Evolutionary conservation across 2,329 filamentous ascomycete species (phyloP).

Genomic region (Fusarium incarnatum): DNA sequence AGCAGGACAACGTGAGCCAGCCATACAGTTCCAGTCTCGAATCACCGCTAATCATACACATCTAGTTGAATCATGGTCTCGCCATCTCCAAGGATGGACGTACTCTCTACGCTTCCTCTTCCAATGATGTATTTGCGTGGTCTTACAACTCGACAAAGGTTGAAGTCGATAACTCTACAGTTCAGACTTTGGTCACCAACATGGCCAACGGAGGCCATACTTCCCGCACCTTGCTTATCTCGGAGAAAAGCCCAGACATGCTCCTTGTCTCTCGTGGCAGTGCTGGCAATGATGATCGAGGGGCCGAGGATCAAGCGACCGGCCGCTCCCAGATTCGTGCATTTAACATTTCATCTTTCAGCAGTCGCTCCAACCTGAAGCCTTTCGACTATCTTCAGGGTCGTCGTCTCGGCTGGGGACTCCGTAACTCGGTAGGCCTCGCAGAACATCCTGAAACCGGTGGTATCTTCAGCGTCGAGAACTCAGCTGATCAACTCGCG

Average conservation of each 20-base stretch:
- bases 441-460: conserved; percentile 69
- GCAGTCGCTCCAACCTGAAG: conserved; percentile 28
- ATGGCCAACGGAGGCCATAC: conserved; percentile 73
- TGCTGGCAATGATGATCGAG: conserved; percentile 69
- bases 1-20: conserved; percentile 51
- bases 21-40: neutral
- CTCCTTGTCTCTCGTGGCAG: conserved; percentile 76
- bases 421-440: conserved; percentile 78
- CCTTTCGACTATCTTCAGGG: conserved; percentile 63
- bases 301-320: conserved; percentile 61
- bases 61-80: conserved; percentile 67
- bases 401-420: conserved; percentile 71
- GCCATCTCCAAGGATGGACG: conserved; percentile 64
- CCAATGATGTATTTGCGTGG: conserved; percentile 72
- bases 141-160: conserved; percentile 68
- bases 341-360: conserved; percentile 56
- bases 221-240: conserved; percentile 74
- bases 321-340: conserved; percentile 77
- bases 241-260: conserved; percentile 63
- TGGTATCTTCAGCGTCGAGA: conserved; percentile 73
- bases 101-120: conserved; percentile 68
- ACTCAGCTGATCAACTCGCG: conserved; percentile 73
- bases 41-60: conserved; percentile 2
- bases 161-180: conserved; percentile 56
- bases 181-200: conserved; percentile 66